Conservation (phyloP, 495 filamentous ascomycete genomes). For the Cercophora sp. region DNA sequence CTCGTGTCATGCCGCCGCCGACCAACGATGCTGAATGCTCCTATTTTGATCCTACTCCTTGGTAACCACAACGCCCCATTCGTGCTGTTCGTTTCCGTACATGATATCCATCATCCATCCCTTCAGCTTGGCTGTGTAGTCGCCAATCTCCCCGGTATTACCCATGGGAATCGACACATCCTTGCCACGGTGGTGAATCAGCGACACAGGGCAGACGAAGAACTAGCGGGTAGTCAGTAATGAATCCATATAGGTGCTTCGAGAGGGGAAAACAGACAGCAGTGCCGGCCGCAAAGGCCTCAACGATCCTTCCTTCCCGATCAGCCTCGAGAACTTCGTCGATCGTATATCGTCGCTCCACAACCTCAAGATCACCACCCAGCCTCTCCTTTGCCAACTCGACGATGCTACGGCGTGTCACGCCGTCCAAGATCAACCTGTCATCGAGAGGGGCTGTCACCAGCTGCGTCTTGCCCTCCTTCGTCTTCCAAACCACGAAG, state of each 20-base stretch:
- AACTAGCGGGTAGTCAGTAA: slow-evolving; percentile 44
- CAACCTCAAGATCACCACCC: slow-evolving; percentile 59
- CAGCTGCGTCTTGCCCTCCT: slow-evolving; percentile 63
- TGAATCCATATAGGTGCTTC: background rate
- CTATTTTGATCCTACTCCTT: slow-evolving; percentile 36
- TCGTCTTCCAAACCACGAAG: slow-evolving; percentile 76
- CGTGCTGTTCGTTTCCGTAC: slow-evolving; percentile 75
- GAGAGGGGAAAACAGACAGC: slow-evolving; percentile 53
- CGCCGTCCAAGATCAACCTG: slow-evolving; percentile 78
- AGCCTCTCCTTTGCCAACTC: slow-evolving; percentile 66
- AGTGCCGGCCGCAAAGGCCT: slow-evolving; percentile 84
- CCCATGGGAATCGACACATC: slow-evolving; percentile 64
- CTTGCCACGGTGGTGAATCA: slow-evolving; percentile 67
- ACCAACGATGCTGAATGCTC: slow-evolving; percentile 1
- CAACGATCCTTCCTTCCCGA: slow-evolving; percentile 71
- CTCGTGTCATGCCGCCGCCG: background rate
- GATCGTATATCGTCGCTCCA: slow-evolving; percentile 79
- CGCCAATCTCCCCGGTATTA: slow-evolving; percentile 52
- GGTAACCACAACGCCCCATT: slow-evolving; percentile 74
- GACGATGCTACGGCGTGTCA: slow-evolving; percentile 74
- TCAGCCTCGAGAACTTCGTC: slow-evolving; percentile 68
- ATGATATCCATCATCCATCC: slow-evolving; percentile 77
- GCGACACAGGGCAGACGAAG: slow-evolving; percentile 73
- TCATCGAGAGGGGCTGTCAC: slow-evolving; percentile 79
- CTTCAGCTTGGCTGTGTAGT: slow-evolving; percentile 68